A percentile compares a stretch with the other conserved stretches of the same genome.
Evolutionary conservation across 1,284 basidiomycete species (phyloP).

Genomic region (Pterulicium gracile): DNA sequence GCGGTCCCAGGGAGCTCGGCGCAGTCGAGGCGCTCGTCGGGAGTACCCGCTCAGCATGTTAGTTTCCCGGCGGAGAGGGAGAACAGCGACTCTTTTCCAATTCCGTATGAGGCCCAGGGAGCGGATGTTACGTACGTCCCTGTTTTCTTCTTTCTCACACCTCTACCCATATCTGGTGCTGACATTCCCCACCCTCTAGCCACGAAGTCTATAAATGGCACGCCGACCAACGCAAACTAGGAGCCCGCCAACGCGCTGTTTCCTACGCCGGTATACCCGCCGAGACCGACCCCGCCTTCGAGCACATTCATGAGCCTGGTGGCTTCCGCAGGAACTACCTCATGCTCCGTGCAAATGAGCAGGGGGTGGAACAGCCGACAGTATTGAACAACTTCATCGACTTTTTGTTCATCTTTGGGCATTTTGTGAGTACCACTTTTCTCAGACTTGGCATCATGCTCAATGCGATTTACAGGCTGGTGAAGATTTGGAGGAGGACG

Average conservation of each 20-base stretch:
- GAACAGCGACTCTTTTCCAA: slow-evolving; percentile 64
- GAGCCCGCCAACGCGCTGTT: slow-evolving; percentile 50
- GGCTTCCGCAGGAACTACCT: slow-evolving; percentile 89
- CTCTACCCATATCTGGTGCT: slow-evolving; percentile 3
- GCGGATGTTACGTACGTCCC: slow-evolving; percentile 81
- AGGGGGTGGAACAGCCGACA: slow-evolving; percentile 50
- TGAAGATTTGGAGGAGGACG: slow-evolving; percentile 88
- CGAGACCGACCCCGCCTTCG: slow-evolving; percentile 60
- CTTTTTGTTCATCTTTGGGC: slow-evolving; percentile 86
- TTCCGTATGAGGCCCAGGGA: slow-evolving; percentile 76
- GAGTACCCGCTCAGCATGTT: slow-evolving; percentile 24
- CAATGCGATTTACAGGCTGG: slow-evolving; percentile 74
- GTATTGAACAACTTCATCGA: slow-evolving; percentile 85
- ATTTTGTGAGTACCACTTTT: slow-evolving; percentile 58
- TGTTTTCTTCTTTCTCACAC: slow-evolving; percentile 9
- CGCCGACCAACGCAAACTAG: slow-evolving; percentile 53
- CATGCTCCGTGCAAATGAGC: slow-evolving; percentile 55
- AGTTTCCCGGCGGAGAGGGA: slow-evolving; percentile 21
- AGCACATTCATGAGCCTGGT: slow-evolving; percentile 88
- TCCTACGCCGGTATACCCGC: slow-evolving; percentile 59
- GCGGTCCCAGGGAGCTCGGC: background rate
- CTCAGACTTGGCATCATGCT: background rate
- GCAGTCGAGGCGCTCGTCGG: slow-evolving; percentile 10
- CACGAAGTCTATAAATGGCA: slow-evolving; percentile 94
- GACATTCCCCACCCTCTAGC: slow-evolving; percentile 27